Percentiles rank a stretch among this genome's conserved stretches.
phyloP scores from a whole-genome alignment of 495 filamentous ascomycete species.

The Penicillium diatomitis region DNA sequence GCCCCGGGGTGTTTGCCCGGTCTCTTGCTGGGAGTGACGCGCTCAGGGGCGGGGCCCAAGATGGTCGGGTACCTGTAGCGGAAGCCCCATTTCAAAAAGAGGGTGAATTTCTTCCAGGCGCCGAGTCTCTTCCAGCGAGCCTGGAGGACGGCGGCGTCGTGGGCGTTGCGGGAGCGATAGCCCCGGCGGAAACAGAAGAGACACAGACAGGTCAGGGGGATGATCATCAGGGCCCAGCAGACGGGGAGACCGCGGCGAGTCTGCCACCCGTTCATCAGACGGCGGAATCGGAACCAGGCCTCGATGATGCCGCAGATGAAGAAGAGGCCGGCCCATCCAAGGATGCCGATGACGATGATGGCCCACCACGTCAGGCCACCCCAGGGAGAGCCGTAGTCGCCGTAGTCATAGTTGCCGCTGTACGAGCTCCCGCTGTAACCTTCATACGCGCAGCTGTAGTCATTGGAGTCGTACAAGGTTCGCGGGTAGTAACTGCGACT shows the following conservation, averaged over 20 bases:
- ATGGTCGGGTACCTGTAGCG: constrained; percentile 36
- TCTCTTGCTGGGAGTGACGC: constrained; percentile 17
- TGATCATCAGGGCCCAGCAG: constrained; percentile 30
- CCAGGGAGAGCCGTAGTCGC: constrained; percentile 9
- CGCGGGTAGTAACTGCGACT: constrained; percentile 15
- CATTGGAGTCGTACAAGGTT: constrained; percentile 12
- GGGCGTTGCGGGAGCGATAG: constrained; percentile 26
- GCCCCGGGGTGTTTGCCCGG: constrained; percentile 15
- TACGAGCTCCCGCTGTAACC: constrained; percentile 1
- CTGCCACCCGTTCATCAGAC: constrained; percentile 41
- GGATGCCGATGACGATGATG: constrained; percentile 27
- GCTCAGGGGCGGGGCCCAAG: constrained; percentile 23
- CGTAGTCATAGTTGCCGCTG: background rate
- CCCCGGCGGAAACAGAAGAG: constrained; percentile 25
- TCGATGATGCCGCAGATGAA: constrained; percentile 42
- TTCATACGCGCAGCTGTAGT: constrained; percentile 5
- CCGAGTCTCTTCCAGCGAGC: constrained; percentile 35
- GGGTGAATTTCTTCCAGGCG: constrained; percentile 25
- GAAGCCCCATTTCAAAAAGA: constrained; percentile 46
- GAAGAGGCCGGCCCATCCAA: constrained; percentile 32
- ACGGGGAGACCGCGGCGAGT: constrained; percentile 40
- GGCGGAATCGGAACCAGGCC: constrained; percentile 41
- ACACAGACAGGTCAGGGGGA: constrained; percentile 30
- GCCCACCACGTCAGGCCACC: background rate
- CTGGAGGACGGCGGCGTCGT: constrained; percentile 31